Base-by-base conservation (phyloP, 768 basidiomycete genomes). In the Mycena leptocephala region DNA sequence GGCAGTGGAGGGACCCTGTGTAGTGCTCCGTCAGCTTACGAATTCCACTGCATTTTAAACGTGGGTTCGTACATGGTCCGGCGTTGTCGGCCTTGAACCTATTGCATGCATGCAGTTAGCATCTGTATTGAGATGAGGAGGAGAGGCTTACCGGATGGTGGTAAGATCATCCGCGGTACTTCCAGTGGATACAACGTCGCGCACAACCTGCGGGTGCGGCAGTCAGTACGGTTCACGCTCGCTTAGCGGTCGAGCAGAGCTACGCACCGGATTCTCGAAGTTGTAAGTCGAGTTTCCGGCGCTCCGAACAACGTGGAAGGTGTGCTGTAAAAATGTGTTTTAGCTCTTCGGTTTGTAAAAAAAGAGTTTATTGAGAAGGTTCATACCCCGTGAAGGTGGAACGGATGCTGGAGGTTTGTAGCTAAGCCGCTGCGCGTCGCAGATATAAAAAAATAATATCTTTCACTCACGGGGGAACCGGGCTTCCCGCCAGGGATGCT, bases 181-280 rank as follows among this genome's bases (percentile, higher is more conserved):
- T 6, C 87, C 86, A 24, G 83, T 81, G 70, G 69, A 80, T 11
- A 92, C 87, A 1, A 89, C 90, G 79, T 94, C 93, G 62, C 93
- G 86, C 69, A 89, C 85, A 39, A 67, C 72, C 72, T 73, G 35
- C 2, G 5, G 10, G 9, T 16, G 20, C 28, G n/a, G n/a, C n/a
- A n/a, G n/a, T n/a, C n/a, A n/a, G n/a, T n/a, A n/a, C n/a, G n/a
- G n/a, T n/a, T n/a, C n/a, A n/a, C n/a, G n/a, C n/a, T n/a, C n/a
- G n/a, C n/a, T n/a, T n/a, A n/a, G n/a, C n/a, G n/a, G n/a, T n/a
- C n/a, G n/a, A n/a, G n/a, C n/a, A n/a, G n/a, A n/a, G n/a, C n/a
- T 14, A 48, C 55, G 16, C 67, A 80, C 78, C 2, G 93, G 93
- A 80, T 93, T 88, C 7, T 76, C 46, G 65, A 84, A 87, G 71